Percentiles rank a stretch among this genome's conserved stretches.
phyloP scores from a whole-genome alignment of 163 green algal species.

The Volvox carteri region DNA sequence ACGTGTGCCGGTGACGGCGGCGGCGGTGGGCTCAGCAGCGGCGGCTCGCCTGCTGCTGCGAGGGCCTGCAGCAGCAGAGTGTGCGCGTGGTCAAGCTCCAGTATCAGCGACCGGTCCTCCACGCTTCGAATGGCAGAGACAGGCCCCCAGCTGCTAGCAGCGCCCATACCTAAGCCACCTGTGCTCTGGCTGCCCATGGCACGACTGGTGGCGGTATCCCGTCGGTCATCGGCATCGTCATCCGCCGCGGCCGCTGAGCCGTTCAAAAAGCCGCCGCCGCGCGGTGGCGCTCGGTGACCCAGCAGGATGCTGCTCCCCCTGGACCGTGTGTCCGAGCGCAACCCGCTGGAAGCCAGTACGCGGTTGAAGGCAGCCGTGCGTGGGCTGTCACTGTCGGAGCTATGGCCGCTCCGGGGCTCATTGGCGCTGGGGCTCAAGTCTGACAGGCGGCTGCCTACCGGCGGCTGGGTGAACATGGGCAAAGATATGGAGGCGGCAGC shows the following conservation, averaged over 20 bases:
- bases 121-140: not conserved
- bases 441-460: too few species aligned
- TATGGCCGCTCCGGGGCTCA: not conserved
- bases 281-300: not conserved
- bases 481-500: too few species aligned
- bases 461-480: too few species aligned
- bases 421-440: not conserved
- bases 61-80: constrained; percentile 20
- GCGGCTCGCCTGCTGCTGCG: not conserved
- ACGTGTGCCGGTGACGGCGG: not conserved
- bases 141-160: not conserved
- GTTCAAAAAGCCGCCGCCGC: not conserved
- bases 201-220: constrained; percentile 5
- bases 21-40: not conserved
- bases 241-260: not conserved
- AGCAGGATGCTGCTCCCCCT: too few species aligned
- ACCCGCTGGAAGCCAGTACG: not conserved
- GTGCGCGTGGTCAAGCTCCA: constrained; percentile 12
- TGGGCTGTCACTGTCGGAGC: constrained; percentile 37
- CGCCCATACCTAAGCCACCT: not conserved
- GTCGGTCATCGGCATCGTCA: constrained; percentile 5
- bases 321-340: not conserved
- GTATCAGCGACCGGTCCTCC: not conserved
- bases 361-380: constrained; percentile 30
- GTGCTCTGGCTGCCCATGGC: not conserved